These are phyloP conservation scores for Bremia lactucae DNA, from an alignment of 352 stramenopile species.

Conservation along the genomic window DNA sequence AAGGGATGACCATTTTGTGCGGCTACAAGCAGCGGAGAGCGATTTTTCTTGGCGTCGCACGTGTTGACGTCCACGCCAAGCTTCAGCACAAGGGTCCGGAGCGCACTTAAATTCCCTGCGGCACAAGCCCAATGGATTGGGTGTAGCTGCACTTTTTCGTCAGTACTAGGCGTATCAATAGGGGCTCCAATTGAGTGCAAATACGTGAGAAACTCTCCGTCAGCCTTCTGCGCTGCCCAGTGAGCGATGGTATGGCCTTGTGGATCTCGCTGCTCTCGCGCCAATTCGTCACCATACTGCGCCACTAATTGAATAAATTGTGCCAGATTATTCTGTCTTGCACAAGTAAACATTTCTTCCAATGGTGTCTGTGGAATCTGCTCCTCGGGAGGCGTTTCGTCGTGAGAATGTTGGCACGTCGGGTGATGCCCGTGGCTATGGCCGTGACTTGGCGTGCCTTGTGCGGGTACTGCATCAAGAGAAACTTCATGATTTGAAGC, in stretches of 20 bases:
- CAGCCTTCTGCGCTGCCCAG: conserved; percentile 55
- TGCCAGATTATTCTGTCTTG: conserved; percentile 45
- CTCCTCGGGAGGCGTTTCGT: conserved; percentile 1
- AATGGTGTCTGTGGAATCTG: conserved; percentile 25
- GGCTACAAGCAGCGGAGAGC: conserved; percentile 62
- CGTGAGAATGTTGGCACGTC: conserved; percentile 13
- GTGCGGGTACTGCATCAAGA: background rate
- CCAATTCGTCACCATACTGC: conserved; percentile 30
- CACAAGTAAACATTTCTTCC: conserved; percentile 55
- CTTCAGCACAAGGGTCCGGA: conserved; percentile 46
- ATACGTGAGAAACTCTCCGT: conserved; percentile 45
- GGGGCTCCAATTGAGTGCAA: conserved; percentile 33
- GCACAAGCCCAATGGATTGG: conserved; percentile 81
- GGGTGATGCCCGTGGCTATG: conserved; percentile 16
- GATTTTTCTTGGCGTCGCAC: conserved; percentile 54
- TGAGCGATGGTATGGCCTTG: conserved; percentile 64
- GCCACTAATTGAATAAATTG: conserved; percentile 41
- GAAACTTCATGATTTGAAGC: background rate
- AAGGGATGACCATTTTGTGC: conserved; percentile 68
- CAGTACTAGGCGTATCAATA: conserved; percentile 43
- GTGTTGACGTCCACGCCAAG: conserved; percentile 68
- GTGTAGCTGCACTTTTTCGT: conserved; percentile 48
- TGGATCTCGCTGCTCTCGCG: conserved; percentile 28
- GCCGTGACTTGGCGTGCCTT: conserved; percentile 6
- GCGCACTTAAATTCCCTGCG: conserved; percentile 51